Conservation (phyloP, 2,329 filamentous ascomycete genomes). For the Cladosporium sphaerospermum region DNA sequence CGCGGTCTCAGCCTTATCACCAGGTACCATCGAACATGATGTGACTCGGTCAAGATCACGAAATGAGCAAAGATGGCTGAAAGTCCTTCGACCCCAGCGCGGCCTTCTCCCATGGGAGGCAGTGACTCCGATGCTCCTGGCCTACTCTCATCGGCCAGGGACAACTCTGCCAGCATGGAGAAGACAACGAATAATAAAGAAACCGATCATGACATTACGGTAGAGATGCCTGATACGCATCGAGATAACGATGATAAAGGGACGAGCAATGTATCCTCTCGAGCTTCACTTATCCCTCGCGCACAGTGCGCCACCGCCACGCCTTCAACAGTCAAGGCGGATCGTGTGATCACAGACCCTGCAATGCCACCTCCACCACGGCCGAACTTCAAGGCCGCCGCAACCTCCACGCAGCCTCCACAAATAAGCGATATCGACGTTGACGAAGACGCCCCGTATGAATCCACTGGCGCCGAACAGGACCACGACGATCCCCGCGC, state of each 20-base stretch:
- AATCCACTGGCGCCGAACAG: too few species aligned
- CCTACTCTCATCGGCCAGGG: neutral
- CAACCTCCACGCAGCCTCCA: constrained; percentile 1
- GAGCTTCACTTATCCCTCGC: too few species aligned
- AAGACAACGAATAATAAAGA: neutral
- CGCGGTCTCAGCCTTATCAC: neutral
- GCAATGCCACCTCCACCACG: constrained; percentile 2
- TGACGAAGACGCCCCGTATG: neutral
- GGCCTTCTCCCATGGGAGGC: neutral
- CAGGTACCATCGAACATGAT: neutral
- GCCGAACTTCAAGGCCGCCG: constrained; percentile 2
- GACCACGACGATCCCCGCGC: neutral
- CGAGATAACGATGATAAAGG: neutral
- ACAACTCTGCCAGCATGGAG: neutral
- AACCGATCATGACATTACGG: neutral
- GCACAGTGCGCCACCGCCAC: neutral
- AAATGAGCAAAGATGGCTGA: neutral
- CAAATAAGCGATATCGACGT: neutral
- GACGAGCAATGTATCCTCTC: too few species aligned
- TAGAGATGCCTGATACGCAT: neutral
- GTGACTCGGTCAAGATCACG: neutral
- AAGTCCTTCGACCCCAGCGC: neutral
- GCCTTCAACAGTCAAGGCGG: neutral
- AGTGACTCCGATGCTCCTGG: neutral
- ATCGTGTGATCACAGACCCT: neutral